Conservation (phyloP, 208 protist genomes). For the Leptomonas pyrrhocoris region DNA sequence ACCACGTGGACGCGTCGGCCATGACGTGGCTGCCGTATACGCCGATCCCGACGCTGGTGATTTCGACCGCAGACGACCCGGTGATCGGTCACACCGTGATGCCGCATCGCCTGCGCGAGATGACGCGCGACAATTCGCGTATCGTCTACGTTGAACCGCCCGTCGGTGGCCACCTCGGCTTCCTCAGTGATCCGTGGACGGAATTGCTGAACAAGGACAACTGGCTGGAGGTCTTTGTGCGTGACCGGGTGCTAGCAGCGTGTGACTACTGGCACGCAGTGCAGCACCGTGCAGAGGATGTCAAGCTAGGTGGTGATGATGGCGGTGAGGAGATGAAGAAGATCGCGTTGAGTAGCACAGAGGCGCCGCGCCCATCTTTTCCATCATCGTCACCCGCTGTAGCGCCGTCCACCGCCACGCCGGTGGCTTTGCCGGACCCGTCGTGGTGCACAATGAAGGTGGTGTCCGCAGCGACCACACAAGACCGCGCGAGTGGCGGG, state of each 20-base stretch:
- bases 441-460: background rate
- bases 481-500: background rate
- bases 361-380: background rate
- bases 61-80: constrained; percentile 56
- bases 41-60: constrained; percentile 42
- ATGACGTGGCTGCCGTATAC: constrained; percentile 51
- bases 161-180: constrained; percentile 64
- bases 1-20: constrained; percentile 47
- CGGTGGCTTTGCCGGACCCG: background rate
- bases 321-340: background rate
- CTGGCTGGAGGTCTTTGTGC: constrained; percentile 47
- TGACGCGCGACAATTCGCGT: constrained; percentile 39
- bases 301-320: background rate
- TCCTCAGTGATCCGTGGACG: constrained; percentile 45
- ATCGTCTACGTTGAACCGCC: constrained; percentile 52
- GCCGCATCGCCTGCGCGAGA: constrained; percentile 50
- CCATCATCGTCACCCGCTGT: background rate
- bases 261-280: constrained; percentile 33
- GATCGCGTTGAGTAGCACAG: no score
- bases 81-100: constrained; percentile 47
- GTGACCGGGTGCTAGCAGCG: constrained; percentile 34
- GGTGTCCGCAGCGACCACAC: background rate
- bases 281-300: constrained; percentile 13
- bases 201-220: constrained; percentile 40
- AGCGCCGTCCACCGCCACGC: background rate